Conservation (phyloP, 257 asterid species). For the Rubia yunnanensis region DNA sequence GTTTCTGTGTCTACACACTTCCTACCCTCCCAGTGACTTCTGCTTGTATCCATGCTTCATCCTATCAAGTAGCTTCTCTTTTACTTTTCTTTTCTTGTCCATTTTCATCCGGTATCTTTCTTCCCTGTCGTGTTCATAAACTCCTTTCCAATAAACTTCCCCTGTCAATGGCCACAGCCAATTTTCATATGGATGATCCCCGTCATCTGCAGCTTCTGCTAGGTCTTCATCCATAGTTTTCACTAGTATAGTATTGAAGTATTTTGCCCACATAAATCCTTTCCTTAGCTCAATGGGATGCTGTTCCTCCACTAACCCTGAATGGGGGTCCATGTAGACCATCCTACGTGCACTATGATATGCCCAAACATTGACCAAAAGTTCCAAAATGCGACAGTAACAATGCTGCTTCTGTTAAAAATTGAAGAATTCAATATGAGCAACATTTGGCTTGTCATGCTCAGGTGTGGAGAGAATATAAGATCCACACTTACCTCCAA, state of each 20-base stretch:
- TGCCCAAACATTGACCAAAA: conserved; percentile 91
- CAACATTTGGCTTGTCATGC: conserved; percentile 6
- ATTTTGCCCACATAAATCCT: conserved; percentile 78
- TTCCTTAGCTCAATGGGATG: conserved; percentile 67
- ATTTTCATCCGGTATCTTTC: conserved; percentile 76
- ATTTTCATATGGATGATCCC: conserved; percentile 60
- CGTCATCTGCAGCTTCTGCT: conserved; percentile 93
- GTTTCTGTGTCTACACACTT: background rate
- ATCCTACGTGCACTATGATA: conserved; percentile 82
- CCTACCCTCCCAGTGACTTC: conserved; percentile 62
- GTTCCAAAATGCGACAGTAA: conserved; percentile 73
- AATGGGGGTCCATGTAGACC: conserved; percentile 72
- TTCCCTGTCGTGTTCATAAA: conserved; percentile 89
- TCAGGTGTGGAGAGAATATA: conserved; percentile 3
- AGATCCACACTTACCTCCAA: conserved; percentile 46
- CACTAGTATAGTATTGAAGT: conserved; percentile 52
- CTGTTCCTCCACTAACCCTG: conserved; percentile 67
- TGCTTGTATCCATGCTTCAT: conserved; percentile 75
- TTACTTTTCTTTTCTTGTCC: conserved; percentile 88
- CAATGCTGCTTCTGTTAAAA: conserved; percentile 66
- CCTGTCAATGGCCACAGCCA: conserved; percentile 99
- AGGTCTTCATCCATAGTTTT: conserved; percentile 96
- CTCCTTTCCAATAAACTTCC: conserved; percentile 92
- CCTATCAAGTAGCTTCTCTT: conserved; percentile 69
- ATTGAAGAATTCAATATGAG: conserved; percentile 14